phyloP scores from a whole-genome alignment of 2,329 filamentous ascomycete species.

The Trichoderma arundinaceum region DNA sequence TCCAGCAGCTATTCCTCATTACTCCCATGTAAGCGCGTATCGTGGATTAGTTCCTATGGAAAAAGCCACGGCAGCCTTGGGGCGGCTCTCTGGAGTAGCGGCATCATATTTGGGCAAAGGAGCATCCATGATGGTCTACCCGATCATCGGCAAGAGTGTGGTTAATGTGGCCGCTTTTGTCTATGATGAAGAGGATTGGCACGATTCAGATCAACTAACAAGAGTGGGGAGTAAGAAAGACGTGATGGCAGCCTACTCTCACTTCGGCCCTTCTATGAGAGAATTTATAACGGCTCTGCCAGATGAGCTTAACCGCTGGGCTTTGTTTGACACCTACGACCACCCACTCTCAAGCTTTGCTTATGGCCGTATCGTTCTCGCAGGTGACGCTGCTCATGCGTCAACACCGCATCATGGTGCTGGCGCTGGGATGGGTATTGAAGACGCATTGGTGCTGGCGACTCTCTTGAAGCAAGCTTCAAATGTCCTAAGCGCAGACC shows the following conservation, averaged over 20 bases:
- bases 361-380: constrained; percentile 34
- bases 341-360: constrained; percentile 30
- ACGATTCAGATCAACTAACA: neutral
- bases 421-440: constrained; percentile 40
- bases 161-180: constrained; percentile 22
- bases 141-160: constrained; percentile 4
- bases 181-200: constrained; percentile 24
- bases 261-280: constrained; percentile 10
- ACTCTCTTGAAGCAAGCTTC: neutral
- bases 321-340: constrained; percentile 33
- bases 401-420: constrained; percentile 39
- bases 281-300: constrained; percentile 12
- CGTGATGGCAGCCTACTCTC: neutral
- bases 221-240: neutral
- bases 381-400: constrained; percentile 39
- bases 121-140: constrained; percentile 20
- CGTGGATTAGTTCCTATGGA: constrained; percentile 22
- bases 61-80: constrained; percentile 6
- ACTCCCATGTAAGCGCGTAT: constrained; percentile 21
- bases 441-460: constrained; percentile 35
- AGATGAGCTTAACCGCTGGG: constrained; percentile 31
- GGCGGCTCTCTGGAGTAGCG: neutral
- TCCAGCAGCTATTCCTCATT: constrained; percentile 21
- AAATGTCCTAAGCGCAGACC: neutral
- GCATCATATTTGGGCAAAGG: constrained; percentile 13